phyloP scores from a whole-genome alignment of 805 yeast genomes.

The Wickerhamiella slavikovae region DNA sequence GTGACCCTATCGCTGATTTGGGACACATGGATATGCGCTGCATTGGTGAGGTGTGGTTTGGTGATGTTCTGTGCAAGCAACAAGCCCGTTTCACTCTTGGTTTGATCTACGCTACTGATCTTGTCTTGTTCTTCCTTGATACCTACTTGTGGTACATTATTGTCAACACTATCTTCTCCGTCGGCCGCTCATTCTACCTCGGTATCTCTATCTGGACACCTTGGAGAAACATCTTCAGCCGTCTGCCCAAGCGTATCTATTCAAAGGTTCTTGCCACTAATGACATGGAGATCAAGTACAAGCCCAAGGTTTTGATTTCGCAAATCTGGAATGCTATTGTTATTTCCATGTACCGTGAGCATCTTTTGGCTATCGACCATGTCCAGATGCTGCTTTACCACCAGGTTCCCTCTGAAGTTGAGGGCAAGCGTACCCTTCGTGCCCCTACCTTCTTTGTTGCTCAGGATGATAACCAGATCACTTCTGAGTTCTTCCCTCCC shows the following conservation, averaged over 20 bases:
- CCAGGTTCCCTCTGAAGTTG: slow-evolving; percentile 95
- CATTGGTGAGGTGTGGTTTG: slow-evolving; percentile 86
- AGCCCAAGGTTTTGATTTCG: slow-evolving; percentile 92
- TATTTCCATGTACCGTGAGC: slow-evolving; percentile 99
- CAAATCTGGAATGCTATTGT: slow-evolving; percentile 99
- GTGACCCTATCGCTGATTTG: slow-evolving; percentile 87
- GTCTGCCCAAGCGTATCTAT: slow-evolving; percentile 97
- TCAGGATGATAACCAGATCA: slow-evolving; percentile 87
- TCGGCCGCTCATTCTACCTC: slow-evolving; percentile 93
- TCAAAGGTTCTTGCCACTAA: slow-evolving; percentile 94
- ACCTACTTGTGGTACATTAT: slow-evolving; percentile 97
- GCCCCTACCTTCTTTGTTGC: slow-evolving; percentile 98
- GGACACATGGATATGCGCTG: slow-evolving; percentile 81
- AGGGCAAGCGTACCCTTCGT: slow-evolving; percentile 94
- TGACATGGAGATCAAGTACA: slow-evolving; percentile 97
- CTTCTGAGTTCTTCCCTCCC: slow-evolving; percentile 91
- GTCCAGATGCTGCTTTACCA: slow-evolving; percentile 94
- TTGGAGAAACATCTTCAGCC: slow-evolving; percentile 96
- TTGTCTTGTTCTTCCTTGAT: slow-evolving; percentile 93
- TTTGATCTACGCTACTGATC: slow-evolving; percentile 79
- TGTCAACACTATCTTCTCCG: slow-evolving; percentile 84
- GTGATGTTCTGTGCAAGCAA: slow-evolving; percentile 48
- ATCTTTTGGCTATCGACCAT: slow-evolving; percentile 90
- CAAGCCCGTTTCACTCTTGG: slow-evolving; percentile 84
- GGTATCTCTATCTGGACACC: slow-evolving; percentile 99